phyloP scores from a whole-genome alignment of 1,284 basidiomycete genomes.

The Moesziomyces sp. region DNA sequence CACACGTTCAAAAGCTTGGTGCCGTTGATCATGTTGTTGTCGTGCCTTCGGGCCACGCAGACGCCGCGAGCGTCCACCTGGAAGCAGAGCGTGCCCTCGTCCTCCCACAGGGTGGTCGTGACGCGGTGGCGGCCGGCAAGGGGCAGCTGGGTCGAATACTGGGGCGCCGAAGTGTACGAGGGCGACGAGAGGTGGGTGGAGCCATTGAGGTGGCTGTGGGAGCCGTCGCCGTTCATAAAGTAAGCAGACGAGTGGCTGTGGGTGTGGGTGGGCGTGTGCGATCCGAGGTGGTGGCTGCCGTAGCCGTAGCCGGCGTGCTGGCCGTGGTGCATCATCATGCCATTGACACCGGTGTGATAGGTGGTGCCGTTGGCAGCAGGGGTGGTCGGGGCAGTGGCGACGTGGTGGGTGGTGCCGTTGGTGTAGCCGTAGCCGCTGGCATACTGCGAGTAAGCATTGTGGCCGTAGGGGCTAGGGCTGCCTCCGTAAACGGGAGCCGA shows the following conservation, averaged over 20 bases:
- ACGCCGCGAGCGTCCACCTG: slow-evolving; percentile 67
- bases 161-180: slow-evolving; percentile 58
- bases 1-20: slow-evolving; percentile 67
- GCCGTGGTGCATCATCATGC: slow-evolving; percentile 56
- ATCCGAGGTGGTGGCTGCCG: slow-evolving; percentile 44
- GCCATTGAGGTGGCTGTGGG: slow-evolving; percentile 51
- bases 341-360: slow-evolving; percentile 43
- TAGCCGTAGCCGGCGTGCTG: slow-evolving; percentile 51
- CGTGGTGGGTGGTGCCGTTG: slow-evolving; percentile 40
- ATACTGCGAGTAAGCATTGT: slow-evolving; percentile 53
- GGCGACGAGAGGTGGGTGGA: slow-evolving; percentile 52
- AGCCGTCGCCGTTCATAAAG: slow-evolving; percentile 51
- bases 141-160: slow-evolving; percentile 63
- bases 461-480: slow-evolving; percentile 49
- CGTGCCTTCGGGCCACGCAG: slow-evolving; percentile 65
- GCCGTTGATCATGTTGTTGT: slow-evolving; percentile 68
- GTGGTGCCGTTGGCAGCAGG: slow-evolving; percentile 39
- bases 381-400: slow-evolving; percentile 44
- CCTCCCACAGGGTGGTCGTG: slow-evolving; percentile 67
- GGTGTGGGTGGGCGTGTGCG: slow-evolving; percentile 47
- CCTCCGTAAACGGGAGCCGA: slow-evolving; percentile 47
- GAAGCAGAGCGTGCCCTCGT: slow-evolving; percentile 67
- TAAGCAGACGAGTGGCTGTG: slow-evolving; percentile 50
- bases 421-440: slow-evolving; percentile 49
- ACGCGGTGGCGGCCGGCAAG: slow-evolving; percentile 65